A percentile compares a stretch with the other conserved stretches of the same genome.
Evolutionary conservation across 768 basidiomycete genomes (phyloP).

Genomic region (Coprinopsis strossmayeri): DNA sequence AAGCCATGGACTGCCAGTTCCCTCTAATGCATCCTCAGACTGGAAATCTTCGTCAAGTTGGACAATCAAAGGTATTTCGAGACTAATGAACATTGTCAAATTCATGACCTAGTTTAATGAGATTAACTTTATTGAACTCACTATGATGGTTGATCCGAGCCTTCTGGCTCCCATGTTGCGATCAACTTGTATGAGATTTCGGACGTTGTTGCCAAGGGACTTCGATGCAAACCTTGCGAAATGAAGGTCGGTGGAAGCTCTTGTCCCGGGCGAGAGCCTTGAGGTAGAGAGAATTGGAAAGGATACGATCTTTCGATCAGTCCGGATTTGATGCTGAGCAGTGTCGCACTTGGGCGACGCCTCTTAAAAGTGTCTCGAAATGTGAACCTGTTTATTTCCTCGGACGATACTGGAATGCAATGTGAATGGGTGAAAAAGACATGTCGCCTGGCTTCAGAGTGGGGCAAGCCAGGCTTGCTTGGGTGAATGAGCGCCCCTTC

Average conservation of each 20-base stretch:
- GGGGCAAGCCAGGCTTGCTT: conserved; percentile 17
- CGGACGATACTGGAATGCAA: conserved; percentile 32
- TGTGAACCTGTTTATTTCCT: conserved; percentile 26
- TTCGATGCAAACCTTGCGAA: conserved; percentile 22
- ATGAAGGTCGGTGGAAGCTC: conserved; percentile 59
- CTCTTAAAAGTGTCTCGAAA: conserved; percentile 39
- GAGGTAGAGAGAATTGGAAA: conserved; percentile 55
- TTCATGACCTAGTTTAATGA: too few species aligned
- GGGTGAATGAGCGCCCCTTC: conserved; percentile 55
- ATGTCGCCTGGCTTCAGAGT: conserved; percentile 27
- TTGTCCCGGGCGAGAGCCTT: conserved; percentile 40
- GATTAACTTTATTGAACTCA: too few species aligned
- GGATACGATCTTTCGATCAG: conserved; percentile 34
- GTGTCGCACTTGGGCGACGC: conserved; percentile 39
- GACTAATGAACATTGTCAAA: too few species aligned
- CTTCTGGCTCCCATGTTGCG: conserved; percentile 50
- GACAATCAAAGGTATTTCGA: conserved; percentile 60
- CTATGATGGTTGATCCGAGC: conserved; percentile 36
- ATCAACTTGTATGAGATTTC: conserved; percentile 50
- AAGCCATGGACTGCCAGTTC: conserved; percentile 50
- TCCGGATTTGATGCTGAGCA: conserved; percentile 24
- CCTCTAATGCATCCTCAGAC: conserved; percentile 39
- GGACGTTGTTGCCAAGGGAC: conserved; percentile 42
- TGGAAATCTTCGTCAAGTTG: conserved; percentile 56
- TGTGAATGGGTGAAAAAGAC: conserved; percentile 46